Evolutionary conservation across 768 basidiomycete genomes (phyloP).

Genomic region (Gyrodon lividus): DNA sequence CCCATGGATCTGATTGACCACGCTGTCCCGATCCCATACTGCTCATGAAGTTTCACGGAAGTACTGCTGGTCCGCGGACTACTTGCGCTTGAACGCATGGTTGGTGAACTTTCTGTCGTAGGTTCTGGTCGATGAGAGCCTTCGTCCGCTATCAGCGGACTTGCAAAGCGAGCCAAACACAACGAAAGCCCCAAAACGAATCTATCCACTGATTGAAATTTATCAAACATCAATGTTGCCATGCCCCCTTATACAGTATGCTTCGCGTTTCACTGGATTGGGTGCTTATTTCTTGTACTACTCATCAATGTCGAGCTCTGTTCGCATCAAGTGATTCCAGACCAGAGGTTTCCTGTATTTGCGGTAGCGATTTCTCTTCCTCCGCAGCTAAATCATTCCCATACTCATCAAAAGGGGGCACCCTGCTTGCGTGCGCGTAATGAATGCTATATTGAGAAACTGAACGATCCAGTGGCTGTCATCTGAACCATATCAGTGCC

Average conservation of each 20-base stretch:
- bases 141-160: constrained; percentile 24
- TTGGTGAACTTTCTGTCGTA: neutral
- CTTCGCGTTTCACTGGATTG: neutral
- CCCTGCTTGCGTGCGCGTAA: too few relatives aligned
- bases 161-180: constrained; percentile 17
- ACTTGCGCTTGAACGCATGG: constrained; percentile 1
- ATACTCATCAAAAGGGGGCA: too few relatives aligned
- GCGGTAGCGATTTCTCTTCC: too few relatives aligned
- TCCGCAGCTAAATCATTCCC: too few relatives aligned
- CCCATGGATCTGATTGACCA: neutral
- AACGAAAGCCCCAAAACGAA: constrained; percentile 21
- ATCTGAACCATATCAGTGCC: neutral
- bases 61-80: constrained; percentile 22
- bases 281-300: neutral
- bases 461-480: neutral
- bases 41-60: too few relatives aligned
- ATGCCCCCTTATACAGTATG: neutral
- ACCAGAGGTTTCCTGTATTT: too few relatives aligned
- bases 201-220: constrained; percentile 1
- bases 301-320: neutral
- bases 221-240: neutral
- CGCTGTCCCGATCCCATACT: neutral
- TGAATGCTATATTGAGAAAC: neutral
- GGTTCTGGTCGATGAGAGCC: constrained; percentile 18
- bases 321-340: neutral